Evolutionary conservation across 768 basidiomycete species (phyloP), one percentile per base, ranked within the genome.

Genomic region (Kwoniella sp.): DNA sequence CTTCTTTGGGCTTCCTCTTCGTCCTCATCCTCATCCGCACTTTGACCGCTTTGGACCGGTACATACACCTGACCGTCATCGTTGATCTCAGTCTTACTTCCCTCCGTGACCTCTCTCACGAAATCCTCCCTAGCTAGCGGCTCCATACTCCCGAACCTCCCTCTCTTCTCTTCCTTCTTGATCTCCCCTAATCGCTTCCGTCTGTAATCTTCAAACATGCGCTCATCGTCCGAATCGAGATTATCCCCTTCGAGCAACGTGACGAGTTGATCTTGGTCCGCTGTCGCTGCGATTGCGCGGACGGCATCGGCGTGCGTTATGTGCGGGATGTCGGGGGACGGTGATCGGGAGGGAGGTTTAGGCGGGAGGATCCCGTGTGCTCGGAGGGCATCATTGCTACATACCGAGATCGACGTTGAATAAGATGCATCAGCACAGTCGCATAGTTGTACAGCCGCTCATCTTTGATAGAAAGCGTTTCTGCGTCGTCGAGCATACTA

Each of bases 81-180:
- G 28, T 85, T 89, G 7, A 85, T 85, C 34, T 71, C 71, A 58
- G 89, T 86, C 64, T 85, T 85, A 81, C 93, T 97, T 2, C 92
- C 91, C 67, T 98, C 94, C 0, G 93, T 98, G 12, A 99, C 91
- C 76, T 98, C 93, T 52, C 89, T 85, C 45, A 90, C 95, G 81
- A 97, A 99, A 78, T 96, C 94, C 17, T 93, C 93, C 68, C 95
- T 84, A 26, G 89, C 87, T 64, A 99, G 94, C 0, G 93, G 92
- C 77, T 90, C 89, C 53, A 96, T 86, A 26, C 86, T 83, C 22
- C 94, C 96, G 75, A 92, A 97, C 67, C 76, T 71, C 23, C 87
- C 87, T 61, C 83, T 85, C 69, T 84, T 85, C 63, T 86, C 83
- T 54, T 85, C 84, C 60, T 82, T 82, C 61, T 83, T 84, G 72